Conservation (phyloP, 768 basidiomycete genomes). For the Leccinum variicolor region DNA sequence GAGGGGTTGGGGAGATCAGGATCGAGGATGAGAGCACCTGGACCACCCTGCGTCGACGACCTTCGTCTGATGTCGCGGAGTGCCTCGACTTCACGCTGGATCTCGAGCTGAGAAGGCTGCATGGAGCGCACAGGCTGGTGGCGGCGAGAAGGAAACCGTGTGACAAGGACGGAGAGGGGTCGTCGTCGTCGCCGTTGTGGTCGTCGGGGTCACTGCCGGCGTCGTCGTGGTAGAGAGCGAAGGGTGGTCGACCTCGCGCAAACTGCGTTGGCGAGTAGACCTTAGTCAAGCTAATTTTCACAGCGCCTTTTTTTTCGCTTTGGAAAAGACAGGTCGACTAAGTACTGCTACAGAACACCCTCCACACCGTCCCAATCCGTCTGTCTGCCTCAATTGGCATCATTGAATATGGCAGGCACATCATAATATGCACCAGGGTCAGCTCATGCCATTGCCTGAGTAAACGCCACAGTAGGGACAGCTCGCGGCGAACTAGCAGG, state of each 20-base stretch:
- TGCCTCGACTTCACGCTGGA: constrained; percentile 83
- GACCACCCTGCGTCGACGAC: constrained; percentile 69
- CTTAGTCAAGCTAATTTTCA: constrained; percentile 10
- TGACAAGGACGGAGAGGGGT: constrained; percentile 5
- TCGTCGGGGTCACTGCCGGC: constrained; percentile 6
- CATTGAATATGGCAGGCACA: constrained; percentile 13
- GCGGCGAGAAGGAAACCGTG: constrained; percentile 11
- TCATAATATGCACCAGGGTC: neutral
- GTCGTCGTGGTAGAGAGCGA: constrained; percentile 5
- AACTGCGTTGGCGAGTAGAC: neutral
- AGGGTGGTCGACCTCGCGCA: neutral
- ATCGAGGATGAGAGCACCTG: constrained; percentile 81
- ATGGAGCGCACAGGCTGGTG: constrained; percentile 29
- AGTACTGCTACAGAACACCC: constrained; percentile 15
- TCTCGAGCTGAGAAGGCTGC: constrained; percentile 82
- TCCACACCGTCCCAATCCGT: constrained; percentile 21
- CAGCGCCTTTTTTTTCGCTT: constrained; percentile 2
- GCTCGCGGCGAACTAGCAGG: neutral
- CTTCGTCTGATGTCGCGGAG: constrained; percentile 80
- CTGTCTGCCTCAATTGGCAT: constrained; percentile 6
- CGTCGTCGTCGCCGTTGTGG: constrained; percentile 6
- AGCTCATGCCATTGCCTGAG: neutral
- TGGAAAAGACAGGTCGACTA: constrained; percentile 6
- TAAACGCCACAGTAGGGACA: neutral
- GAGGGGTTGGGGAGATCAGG: constrained; percentile 85